Percentiles rank a stretch among this genome's conserved stretches.
Conservation (phyloP, 2,329 filamentous ascomycete species). For the Colletotrichum tropicale region DNA sequence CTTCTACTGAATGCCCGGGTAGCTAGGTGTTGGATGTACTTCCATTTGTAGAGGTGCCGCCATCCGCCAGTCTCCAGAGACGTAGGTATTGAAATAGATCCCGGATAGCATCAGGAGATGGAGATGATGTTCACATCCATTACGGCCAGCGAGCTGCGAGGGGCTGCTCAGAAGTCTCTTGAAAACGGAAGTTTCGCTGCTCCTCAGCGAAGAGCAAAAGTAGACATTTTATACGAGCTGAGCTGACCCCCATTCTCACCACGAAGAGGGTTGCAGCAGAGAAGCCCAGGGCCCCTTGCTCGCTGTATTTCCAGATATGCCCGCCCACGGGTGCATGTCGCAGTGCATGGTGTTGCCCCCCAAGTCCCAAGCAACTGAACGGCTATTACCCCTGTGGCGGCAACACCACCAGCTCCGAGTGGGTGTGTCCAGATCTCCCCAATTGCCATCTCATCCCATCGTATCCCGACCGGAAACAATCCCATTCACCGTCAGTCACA, state of each 20-base stretch:
- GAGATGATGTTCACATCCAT: background rate
- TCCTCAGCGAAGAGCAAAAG: background rate
- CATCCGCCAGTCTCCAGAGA: background rate
- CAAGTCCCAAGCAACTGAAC: background rate
- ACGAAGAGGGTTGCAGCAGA: background rate
- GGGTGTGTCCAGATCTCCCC: slow-evolving; percentile 5
- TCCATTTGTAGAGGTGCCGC: background rate
- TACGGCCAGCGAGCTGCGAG: background rate
- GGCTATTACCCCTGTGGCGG: background rate
- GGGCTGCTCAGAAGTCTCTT: background rate
- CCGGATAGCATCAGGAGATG: background rate
- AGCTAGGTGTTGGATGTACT: background rate
- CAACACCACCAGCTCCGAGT: background rate
- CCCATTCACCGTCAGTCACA: slow-evolving; percentile 9
- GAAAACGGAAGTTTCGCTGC: background rate
- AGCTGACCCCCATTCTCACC: background rate
- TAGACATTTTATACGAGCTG: background rate
- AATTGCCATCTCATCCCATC: slow-evolving; percentile 3
- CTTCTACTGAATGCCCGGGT: background rate
- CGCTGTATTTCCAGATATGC: background rate
- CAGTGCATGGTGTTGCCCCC: background rate
- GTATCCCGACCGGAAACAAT: slow-evolving; percentile 18
- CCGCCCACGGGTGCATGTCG: background rate
- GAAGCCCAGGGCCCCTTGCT: background rate
- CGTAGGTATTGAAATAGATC: background rate